Conservation (phyloP, 1,139 yeast species). For the Sugiyamaella japonica region DNA sequence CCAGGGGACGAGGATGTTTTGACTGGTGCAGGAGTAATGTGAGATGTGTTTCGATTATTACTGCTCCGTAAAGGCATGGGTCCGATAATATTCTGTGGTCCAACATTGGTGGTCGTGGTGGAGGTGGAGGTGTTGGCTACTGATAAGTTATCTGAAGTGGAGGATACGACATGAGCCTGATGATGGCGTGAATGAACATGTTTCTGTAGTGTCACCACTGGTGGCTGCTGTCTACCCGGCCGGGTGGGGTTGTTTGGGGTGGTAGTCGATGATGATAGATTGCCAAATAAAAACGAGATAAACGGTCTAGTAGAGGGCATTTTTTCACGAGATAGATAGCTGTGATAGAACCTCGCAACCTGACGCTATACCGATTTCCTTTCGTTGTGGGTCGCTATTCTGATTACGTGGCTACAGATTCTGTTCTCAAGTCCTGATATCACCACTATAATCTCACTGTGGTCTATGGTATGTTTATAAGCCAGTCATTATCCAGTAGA, state of each 20-base stretch:
- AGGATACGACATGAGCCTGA: neutral
- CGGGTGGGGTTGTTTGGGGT: conserved; percentile 8
- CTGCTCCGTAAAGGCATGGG: conserved; percentile 4
- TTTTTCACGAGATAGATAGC: neutral
- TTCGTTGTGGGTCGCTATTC: neutral
- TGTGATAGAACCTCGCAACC: too few relatives aligned
- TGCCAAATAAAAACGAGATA: conserved; percentile 35
- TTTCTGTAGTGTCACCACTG: conserved; percentile 6
- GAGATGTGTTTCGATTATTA: neutral
- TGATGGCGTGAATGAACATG: conserved; percentile 9
- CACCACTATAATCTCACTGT: neutral
- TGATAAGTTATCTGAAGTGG: neutral
- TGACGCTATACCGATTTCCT: neutral
- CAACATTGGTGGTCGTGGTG: neutral
- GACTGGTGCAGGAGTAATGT: neutral
- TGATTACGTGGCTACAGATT: neutral
- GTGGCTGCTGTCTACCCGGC: conserved; percentile 16
- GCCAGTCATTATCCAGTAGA: neutral
- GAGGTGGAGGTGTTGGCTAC: neutral
- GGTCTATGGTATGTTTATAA: neutral
- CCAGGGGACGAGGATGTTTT: neutral
- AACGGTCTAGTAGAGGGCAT: conserved; percentile 38
- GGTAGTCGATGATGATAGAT: conserved; percentile 9
- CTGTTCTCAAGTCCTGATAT: too few relatives aligned
- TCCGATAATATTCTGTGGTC: conserved; percentile 2